Conservation (phyloP, 768 basidiomycete genomes). For the Lactarius akahatsu region DNA sequence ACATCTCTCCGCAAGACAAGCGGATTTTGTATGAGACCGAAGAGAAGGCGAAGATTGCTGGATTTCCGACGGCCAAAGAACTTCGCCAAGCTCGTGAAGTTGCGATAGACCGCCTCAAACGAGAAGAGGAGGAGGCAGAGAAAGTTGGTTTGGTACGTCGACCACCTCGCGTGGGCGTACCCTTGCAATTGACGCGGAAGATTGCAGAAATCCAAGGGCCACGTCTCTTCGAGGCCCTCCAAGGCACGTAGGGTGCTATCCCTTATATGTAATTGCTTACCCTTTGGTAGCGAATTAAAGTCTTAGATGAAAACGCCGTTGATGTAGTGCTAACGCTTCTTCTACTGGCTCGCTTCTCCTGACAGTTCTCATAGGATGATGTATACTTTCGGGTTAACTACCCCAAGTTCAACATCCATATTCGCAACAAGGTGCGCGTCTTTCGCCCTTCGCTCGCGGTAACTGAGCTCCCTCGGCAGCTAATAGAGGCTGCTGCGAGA, state of each 20-base stretch:
- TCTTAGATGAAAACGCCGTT: constrained; percentile 55
- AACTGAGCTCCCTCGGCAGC: constrained; percentile 43
- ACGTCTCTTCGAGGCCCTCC: constrained; percentile 45
- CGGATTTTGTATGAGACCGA: constrained; percentile 78
- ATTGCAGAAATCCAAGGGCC: constrained; percentile 59
- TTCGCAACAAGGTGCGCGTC: constrained; percentile 77
- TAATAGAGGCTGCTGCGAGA: constrained; percentile 71
- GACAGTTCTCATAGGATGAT: constrained; percentile 47
- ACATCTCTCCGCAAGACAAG: constrained; percentile 78
- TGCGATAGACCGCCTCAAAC: constrained; percentile 59
- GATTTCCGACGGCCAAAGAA: constrained; percentile 80
- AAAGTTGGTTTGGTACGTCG: constrained; percentile 66
- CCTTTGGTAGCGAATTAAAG: constrained; percentile 43
- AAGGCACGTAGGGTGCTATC: constrained; percentile 47
- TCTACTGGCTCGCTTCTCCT: constrained; percentile 1
- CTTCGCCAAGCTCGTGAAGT: constrained; percentile 68
- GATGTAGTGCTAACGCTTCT: constrained; percentile 48
- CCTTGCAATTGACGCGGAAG: constrained; percentile 18
- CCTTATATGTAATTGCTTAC: constrained; percentile 3
- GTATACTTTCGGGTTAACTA: constrained; percentile 87
- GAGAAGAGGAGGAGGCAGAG: constrained; percentile 74
- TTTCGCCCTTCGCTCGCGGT: constrained; percentile 8
- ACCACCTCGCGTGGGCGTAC: background rate
- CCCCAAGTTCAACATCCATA: constrained; percentile 80
- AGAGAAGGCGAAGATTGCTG: constrained; percentile 68